Evolutionary conservation across 2,329 filamentous ascomycete genomes (phyloP), one percentile per base, ranked within the genome.

Genomic region (Ceratocystis variospora): DNA sequence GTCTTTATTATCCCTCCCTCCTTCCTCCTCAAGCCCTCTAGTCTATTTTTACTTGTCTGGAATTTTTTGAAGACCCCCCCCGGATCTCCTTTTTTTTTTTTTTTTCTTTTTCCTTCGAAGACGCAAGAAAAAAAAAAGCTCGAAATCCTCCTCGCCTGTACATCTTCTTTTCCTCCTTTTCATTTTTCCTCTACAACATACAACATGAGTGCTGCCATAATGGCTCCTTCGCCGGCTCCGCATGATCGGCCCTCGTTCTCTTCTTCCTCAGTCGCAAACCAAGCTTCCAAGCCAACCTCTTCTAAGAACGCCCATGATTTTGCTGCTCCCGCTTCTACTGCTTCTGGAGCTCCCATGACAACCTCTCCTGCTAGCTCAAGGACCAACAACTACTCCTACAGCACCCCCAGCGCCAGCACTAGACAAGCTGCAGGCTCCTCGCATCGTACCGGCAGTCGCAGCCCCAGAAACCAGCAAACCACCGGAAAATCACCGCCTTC

Each of bases 171-270:
- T 44, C 44, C 65, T 37, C 22, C 33, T 33, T 41, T 33, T 33
- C 22, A 25, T 28, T 46, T 62, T 61, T 33, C 22, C 41, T 37
- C 22, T 33, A 37, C 28, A 33, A 61, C 61, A 37, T 61, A 45
- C 74, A 85, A 71, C 74, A 87, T 87, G 84, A 87, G 83, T 78
- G 80, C 84, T 74, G 83, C 83, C 75, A 81, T 87, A 74, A 86
- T 87, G 84, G 84, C 82, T 73, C 83, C 84, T 70, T 86, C 84
- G 74, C 84, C 84, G 72, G 84, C 83, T 76, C 84, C 83, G 70
- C 83, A 86, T 74, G 84, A 87, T 74, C 79, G 83, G 74, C 77
- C 82, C 68, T 78, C 80, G n/a, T 83, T 81, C 71, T 76, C 67
- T 63, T 63, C 80, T 72, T 78, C 66, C 44, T 61, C 59, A 44